Evolutionary conservation across 108 stramenopile genomes (phyloP), one percentile per base, ranked within the genome.

Genomic region (Poteriospumella lacustris): DNA sequence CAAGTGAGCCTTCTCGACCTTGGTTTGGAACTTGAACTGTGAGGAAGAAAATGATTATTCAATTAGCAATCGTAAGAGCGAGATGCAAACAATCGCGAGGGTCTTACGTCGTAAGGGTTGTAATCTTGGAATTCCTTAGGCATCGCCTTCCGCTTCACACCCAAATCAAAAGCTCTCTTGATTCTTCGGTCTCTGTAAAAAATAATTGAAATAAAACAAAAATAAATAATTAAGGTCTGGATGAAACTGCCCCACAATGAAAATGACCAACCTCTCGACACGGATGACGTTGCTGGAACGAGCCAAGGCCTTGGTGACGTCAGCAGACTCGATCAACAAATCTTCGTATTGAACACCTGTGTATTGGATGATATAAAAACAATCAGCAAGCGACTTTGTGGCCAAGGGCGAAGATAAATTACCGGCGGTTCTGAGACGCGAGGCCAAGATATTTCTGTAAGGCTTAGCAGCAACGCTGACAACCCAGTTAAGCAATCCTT

Each of bases 61-160:
- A 56, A 56, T 56, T 19, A 56, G 52, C 24, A 56, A 56, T 56
- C 24, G 24, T 56, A 15, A 56, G 24, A 56, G 24, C 15, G 24
- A 15, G 52, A 24, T 56, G 24, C 52, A 56, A 24, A 34, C 28
- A 26, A 9, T 70, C 42, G 42, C 12, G 29, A 24, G 69, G 69
- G 24, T 70, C n/a, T n/a, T 64, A 64, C 60, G 29, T 70, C 42
- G 42, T 28, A 70, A 24, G 69, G 69, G 24, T 70, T 43, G 42
- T 70, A 39, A 29, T 70, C 29, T 15, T 70, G 36, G 2, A 70
- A 19, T 29, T 70, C 69, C 69, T 42, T 5, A 9, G 69, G 69
- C 42, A 70, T 39, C n/a, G 69, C 29, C 69, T 70, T 70, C 42
- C 29, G 12, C 69, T 70, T 70, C 19, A 42, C 39, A 15, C 40